Conservation (phyloP, 2,329 filamentous ascomycete genomes). For the Aspergillus floridensis region DNA sequence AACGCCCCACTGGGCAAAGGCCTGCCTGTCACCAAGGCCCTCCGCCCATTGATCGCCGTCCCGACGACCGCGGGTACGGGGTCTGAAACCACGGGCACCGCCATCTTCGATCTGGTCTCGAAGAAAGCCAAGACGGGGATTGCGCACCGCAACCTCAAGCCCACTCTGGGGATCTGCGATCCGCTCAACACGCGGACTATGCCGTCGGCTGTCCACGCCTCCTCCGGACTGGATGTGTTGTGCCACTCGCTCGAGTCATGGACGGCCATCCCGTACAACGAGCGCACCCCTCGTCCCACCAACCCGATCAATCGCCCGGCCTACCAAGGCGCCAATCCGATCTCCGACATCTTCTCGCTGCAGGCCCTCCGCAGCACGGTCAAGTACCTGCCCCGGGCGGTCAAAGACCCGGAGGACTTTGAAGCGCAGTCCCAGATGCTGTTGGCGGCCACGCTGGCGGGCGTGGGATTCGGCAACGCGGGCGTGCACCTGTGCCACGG, state of each 20-base stretch:
- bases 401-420: slow-evolving; percentile 81
- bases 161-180: slow-evolving; percentile 82
- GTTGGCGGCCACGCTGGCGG: slow-evolving; percentile 86
- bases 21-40: slow-evolving; percentile 65
- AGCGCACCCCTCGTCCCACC: slow-evolving; percentile 75
- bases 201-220: slow-evolving; percentile 89
- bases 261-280: slow-evolving; percentile 93
- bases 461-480: slow-evolving; percentile 95
- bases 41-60: slow-evolving; percentile 76
- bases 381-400: slow-evolving; percentile 86
- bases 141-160: slow-evolving; percentile 92
- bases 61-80: slow-evolving; percentile 85
- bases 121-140: slow-evolving; percentile 94
- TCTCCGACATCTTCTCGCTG: slow-evolving; percentile 94
- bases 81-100: slow-evolving; percentile 93
- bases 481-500: slow-evolving; percentile 87
- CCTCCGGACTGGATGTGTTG: slow-evolving; percentile 88
- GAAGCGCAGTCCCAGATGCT: slow-evolving; percentile 97
- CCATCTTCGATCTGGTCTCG: slow-evolving; percentile 91
- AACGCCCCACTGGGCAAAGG: slow-evolving; percentile 91
- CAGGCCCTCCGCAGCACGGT: slow-evolving; percentile 79
- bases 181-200: slow-evolving; percentile 92
- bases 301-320: slow-evolving; percentile 91
- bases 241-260: slow-evolving; percentile 95
- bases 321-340: slow-evolving; percentile 96